These are phyloP conservation scores for Citrus trifoliata DNA, from an alignment of 345 rosid species.

Conservation along the genomic window DNA sequence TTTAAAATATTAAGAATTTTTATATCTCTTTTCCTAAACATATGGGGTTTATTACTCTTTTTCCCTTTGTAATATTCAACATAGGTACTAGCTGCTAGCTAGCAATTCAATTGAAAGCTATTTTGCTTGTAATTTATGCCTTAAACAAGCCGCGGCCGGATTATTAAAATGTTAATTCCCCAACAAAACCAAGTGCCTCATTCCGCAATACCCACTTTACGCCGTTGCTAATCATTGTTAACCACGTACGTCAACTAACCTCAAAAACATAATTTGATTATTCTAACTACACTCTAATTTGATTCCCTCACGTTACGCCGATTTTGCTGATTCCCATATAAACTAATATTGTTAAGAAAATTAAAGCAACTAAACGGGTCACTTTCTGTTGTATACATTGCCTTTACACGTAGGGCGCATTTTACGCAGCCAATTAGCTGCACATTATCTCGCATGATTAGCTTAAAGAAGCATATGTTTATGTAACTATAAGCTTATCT, in stretches of 20 bases:
- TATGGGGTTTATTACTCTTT: no score
- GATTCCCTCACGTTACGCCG: constrained; percentile 20
- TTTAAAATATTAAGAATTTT: rapidly evolving
- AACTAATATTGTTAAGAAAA: neutral
- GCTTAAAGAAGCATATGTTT: neutral
- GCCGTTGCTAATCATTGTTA: neutral
- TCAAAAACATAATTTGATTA: constrained; percentile 2
- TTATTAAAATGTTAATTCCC: neutral
- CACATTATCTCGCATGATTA: constrained; percentile 10
- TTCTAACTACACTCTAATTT: neutral
- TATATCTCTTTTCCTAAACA: no score
- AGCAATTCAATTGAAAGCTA: neutral
- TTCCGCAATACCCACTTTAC: neutral
- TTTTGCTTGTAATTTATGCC: neutral
- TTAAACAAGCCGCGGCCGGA: neutral
- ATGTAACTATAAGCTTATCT: neutral
- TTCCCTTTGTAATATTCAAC: no score
- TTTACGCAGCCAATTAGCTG: constrained; percentile 4
- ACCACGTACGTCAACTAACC: neutral
- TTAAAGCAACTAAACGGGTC: constrained; percentile 6
- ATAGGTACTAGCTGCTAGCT: neutral
- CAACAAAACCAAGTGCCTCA: neutral
- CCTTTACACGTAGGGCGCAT: constrained; percentile 28
- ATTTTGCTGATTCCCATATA: constrained; percentile 5
- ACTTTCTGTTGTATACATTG: constrained; percentile 7